Base-by-base conservation (phyloP, 371 early-diverging fungal species). In the Mortierella sp. region DNA sequence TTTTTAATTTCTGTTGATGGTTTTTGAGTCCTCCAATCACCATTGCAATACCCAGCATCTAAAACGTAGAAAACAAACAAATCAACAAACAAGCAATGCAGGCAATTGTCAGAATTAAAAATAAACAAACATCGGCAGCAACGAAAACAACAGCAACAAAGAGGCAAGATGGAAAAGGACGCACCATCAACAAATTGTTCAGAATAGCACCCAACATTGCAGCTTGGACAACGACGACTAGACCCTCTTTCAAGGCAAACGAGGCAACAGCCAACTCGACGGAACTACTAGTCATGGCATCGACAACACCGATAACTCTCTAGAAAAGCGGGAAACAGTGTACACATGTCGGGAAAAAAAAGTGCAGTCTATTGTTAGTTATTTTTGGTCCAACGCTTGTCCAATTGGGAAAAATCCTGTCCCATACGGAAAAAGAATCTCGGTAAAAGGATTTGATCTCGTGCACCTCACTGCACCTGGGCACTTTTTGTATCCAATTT, bases 201-300 rank as follows among this genome's bases (percentile, higher is more conserved):
- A 97, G 85, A 51, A 96, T 94, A 6, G 95, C 95, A 6, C 97
- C 96, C 0, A 96, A 84, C 81, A 96, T 88, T 37, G 95, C 94
- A 2, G 95, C 92, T 81, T 96, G 96, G 51, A 96, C 97, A 18
- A 97, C 95, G 9, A 84, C 75, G 5, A 96, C 86, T 52, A 96
- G 84, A 60, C 94, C 94, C 62, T 93, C 84, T 0, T 87, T 88
- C 40, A 97, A 84, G 0, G 97, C 95, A 66, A 96, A 84, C n/a
- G 96, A 87, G 5, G 92, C 90, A 45, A 96, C 88, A 37, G 94
- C 89, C 75, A 95, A 73, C 80, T 97, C 98, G 10, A 96, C 95
- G 2, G 95, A 93, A 70, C 95, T 84, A 85, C 96, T 79, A 1
- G 80, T 79, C 75, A 79, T 68, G 10, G 75, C 80, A 52, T 79